phyloP scores from a whole-genome alignment of 2,329 filamentous ascomycete genomes.

The Piedraia hortae region DNA sequence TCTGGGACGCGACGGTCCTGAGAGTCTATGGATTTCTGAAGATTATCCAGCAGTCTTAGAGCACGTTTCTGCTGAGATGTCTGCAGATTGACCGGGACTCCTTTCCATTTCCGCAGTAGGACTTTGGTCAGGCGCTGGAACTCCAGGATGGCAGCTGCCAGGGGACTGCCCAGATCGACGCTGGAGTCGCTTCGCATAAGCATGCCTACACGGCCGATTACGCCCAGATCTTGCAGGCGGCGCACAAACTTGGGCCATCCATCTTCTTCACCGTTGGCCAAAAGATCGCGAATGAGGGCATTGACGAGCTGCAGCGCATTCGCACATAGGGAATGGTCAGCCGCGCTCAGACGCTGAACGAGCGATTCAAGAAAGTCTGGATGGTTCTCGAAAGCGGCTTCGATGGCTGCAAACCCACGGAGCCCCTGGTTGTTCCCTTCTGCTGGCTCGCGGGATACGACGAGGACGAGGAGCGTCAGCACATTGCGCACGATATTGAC shows the following conservation, averaged over 20 bases:
- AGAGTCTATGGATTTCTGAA: too few relatives aligned
- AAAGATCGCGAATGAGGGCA: conserved; percentile 72
- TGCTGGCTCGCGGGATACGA: conserved; percentile 62
- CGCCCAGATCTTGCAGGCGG: conserved; percentile 65
- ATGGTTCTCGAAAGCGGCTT: conserved; percentile 71
- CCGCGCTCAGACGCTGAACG: conserved; percentile 70
- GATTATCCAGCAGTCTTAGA: conserved; percentile 59
- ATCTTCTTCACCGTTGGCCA: conserved; percentile 46
- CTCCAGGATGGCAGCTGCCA: conserved; percentile 69
- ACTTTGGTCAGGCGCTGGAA: conserved; percentile 83
- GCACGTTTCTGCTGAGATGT: conserved; percentile 67
- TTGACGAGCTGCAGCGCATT: conserved; percentile 92
- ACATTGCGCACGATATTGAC: conserved; percentile 93
- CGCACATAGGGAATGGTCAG: conserved; percentile 82
- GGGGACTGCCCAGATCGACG: conserved; percentile 66
- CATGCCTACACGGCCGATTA: conserved; percentile 69
- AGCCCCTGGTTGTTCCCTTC: conserved; percentile 28
- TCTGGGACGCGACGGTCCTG: too few relatives aligned
- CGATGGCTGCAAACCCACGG: conserved; percentile 75
- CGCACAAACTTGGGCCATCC: conserved; percentile 96
- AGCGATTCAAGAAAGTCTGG: conserved; percentile 88
- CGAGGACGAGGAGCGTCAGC: conserved; percentile 84
- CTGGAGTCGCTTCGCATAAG: conserved; percentile 86
- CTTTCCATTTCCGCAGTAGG: conserved; percentile 56
- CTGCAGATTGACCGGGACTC: conserved; percentile 61